Evolutionary conservation across 2,329 filamentous ascomycete genomes (phyloP).

Genomic region (Aspergillus hiratsukae): DNA sequence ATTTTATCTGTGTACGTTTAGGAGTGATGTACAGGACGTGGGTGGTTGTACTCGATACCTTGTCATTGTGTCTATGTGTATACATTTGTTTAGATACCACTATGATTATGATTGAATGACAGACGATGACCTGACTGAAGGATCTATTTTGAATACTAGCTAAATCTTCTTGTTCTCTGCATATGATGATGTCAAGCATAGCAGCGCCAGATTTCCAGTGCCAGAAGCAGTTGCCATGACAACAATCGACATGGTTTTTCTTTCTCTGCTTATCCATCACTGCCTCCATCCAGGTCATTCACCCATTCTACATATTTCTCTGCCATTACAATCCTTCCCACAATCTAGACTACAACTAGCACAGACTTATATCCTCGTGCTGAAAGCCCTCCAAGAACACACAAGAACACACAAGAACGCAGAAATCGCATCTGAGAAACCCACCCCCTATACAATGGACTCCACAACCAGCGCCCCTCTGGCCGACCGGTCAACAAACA

Average conservation of each 20-base stretch:
- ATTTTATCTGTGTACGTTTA: not conserved
- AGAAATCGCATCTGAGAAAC: not conserved
- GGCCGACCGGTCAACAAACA: conserved; percentile 40
- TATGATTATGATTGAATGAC: not conserved
- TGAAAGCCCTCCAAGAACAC: not conserved
- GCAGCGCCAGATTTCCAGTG: too few relatives aligned
- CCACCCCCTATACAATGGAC: conserved; percentile 25
- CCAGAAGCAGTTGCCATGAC: conserved; percentile 30
- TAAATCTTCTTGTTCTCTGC: too few relatives aligned
- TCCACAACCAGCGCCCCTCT: conserved; percentile 32
- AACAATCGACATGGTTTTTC: conserved; percentile 35
- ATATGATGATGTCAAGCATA: conserved; percentile 1
- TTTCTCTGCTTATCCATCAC: conserved; percentile 17
- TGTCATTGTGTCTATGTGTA: not conserved
- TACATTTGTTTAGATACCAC: not conserved
- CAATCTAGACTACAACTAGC: not conserved
- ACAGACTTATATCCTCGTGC: not conserved
- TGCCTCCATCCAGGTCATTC: conserved; percentile 3
- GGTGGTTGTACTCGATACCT: not conserved
- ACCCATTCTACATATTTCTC: conserved; percentile 2
- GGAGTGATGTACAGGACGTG: not conserved
- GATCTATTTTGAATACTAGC: not conserved
- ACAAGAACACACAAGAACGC: not conserved
- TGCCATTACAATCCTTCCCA: not conserved
- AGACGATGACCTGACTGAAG: not conserved